Evolutionary conservation across 2,329 filamentous ascomycete genomes (phyloP).

Genomic region (Epichloe typhina): DNA sequence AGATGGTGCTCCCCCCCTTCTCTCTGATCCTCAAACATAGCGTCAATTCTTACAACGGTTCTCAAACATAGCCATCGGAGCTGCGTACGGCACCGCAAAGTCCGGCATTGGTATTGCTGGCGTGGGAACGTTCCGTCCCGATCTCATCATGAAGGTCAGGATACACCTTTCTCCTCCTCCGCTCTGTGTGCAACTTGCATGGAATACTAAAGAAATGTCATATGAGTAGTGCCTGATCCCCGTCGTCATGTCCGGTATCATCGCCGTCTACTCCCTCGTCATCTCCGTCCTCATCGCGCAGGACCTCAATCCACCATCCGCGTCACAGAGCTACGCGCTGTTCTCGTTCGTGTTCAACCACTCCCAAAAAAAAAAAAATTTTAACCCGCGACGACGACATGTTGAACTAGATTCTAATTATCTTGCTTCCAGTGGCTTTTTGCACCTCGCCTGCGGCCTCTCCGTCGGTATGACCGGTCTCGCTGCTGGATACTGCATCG

Average conservation of each 20-base stretch:
- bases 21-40: not conserved
- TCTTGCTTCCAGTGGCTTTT: slow-evolving; percentile 52
- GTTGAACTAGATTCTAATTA: slow-evolving; percentile 9
- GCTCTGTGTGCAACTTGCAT: not conserved
- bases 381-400: not conserved
- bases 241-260: slow-evolving; percentile 97
- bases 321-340: slow-evolving; percentile 57
- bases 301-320: slow-evolving; percentile 61
- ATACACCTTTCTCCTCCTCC: no score
- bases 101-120: slow-evolving; percentile 80
- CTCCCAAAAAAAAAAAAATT: not conserved
- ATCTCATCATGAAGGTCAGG: slow-evolving; percentile 78
- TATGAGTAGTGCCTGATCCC: slow-evolving; percentile 59
- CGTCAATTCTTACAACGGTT: slow-evolving; percentile 6
- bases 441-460: slow-evolving; percentile 84
- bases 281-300: slow-evolving; percentile 92
- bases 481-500: slow-evolving; percentile 92
- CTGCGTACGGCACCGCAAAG: slow-evolving; percentile 79
- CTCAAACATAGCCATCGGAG: slow-evolving; percentile 42
- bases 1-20: slow-evolving; percentile 15
- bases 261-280: slow-evolving; percentile 94
- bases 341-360: slow-evolving; percentile 50
- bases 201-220: not conserved
- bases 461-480: slow-evolving; percentile 87
- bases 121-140: slow-evolving; percentile 71